Conservation (phyloP, 2,329 filamentous ascomycete genomes). For the Neonectria punicea region DNA sequence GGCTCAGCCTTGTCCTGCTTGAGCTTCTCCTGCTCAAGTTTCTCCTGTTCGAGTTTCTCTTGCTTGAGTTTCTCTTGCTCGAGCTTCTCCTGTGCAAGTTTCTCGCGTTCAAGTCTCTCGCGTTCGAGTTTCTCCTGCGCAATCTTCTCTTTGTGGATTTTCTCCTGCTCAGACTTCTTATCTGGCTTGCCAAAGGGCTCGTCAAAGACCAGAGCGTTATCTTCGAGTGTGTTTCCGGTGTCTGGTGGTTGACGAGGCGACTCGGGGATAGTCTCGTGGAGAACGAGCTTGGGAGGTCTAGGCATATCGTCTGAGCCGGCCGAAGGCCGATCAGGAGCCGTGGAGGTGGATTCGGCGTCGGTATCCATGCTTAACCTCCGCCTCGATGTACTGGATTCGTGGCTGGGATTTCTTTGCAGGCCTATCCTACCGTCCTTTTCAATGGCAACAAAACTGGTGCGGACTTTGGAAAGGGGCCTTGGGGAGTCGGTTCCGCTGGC, state of each 20-base stretch:
- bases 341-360: conserved; percentile 46
- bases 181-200: conserved; percentile 53
- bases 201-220: conserved; percentile 43
- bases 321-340: conserved; percentile 51
- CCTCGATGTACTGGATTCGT: conserved; percentile 52
- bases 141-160: neutral
- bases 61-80: neutral
- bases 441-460: conserved; percentile 79
- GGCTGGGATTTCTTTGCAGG: conserved; percentile 55
- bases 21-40: conserved; percentile 45
- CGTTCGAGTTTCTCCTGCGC: neutral
- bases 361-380: conserved; percentile 51
- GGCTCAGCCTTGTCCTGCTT: neutral
- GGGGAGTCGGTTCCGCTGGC: conserved; percentile 60
- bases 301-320: conserved; percentile 42
- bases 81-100: conserved; percentile 28
- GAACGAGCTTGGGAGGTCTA: conserved; percentile 36
- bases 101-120: conserved; percentile 41
- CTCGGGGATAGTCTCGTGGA: conserved; percentile 56
- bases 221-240: conserved; percentile 23
- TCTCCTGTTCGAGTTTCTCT: neutral
- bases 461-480: conserved; percentile 77
- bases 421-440: conserved; percentile 72
- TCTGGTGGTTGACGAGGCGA: conserved; percentile 49
- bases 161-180: conserved; percentile 48